These are phyloP conservation scores for Jimgerdemannia lactiflua DNA, from an alignment of 192 early-diverging fungal species.

Conservation along the genomic window DNA sequence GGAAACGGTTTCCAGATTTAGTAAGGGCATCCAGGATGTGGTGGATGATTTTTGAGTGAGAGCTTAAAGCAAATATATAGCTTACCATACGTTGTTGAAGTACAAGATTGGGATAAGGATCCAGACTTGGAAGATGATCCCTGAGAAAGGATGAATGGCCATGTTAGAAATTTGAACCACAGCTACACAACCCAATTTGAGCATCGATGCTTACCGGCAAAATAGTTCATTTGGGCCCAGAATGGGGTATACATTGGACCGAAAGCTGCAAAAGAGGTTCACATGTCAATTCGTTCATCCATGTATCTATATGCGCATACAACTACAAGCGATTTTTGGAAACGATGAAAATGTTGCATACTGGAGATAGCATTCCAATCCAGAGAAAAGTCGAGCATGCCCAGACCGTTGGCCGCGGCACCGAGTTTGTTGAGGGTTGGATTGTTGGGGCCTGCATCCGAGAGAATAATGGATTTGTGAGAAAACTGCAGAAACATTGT, in stretches of 20 bases:
- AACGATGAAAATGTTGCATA: neutral
- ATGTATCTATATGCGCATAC: too few relatives aligned
- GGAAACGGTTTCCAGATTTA: conserved; percentile 17
- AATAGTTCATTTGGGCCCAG: conserved; percentile 66
- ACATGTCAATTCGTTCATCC: too few relatives aligned
- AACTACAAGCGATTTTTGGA: too few relatives aligned
- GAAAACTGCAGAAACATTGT: conserved; percentile 36
- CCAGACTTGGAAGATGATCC: conserved; percentile 63
- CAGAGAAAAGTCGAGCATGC: conserved; percentile 65
- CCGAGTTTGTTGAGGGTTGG: conserved; percentile 35
- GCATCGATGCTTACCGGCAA: conserved; percentile 50
- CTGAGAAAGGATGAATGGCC: too few relatives aligned
- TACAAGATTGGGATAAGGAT: conserved; percentile 69
- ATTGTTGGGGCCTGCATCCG: conserved; percentile 1
- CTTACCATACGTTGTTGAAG: conserved; percentile 54
- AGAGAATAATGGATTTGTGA: conserved; percentile 34
- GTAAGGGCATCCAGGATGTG: too few relatives aligned
- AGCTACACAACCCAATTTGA: too few relatives aligned
- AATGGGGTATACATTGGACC: conserved; percentile 73
- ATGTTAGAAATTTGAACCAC: too few relatives aligned
- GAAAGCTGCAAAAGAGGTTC: neutral
- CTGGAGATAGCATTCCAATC: conserved; percentile 75
- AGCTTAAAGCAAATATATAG: too few relatives aligned
- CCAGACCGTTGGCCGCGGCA: conserved; percentile 60
- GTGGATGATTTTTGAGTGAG: too few relatives aligned